Evolutionary conservation across 768 basidiomycete species (phyloP).

Genomic region (Cytidiella melzeri): DNA sequence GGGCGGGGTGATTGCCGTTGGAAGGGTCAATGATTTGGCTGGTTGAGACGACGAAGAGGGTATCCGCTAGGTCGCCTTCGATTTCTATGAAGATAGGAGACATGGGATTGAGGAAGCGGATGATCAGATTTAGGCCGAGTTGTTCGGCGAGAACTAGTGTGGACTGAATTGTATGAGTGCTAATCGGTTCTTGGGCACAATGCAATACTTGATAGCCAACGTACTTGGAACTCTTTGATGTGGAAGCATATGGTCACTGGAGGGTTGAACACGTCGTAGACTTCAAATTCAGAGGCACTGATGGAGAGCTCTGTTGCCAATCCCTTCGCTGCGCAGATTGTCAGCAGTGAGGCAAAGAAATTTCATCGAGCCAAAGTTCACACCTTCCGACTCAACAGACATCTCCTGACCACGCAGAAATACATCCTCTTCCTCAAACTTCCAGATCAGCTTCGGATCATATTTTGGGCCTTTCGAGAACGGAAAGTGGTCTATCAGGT

Average conservation of each 20-base stretch:
- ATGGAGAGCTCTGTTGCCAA: constrained; percentile 73
- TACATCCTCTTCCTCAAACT: constrained; percentile 64
- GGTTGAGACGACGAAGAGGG: constrained; percentile 76
- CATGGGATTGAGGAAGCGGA: constrained; percentile 71
- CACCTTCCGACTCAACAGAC: constrained; percentile 61
- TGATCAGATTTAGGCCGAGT: constrained; percentile 53
- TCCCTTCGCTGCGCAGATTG: constrained; percentile 38
- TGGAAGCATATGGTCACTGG: constrained; percentile 75
- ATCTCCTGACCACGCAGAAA: constrained; percentile 63
- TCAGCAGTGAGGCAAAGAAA: neutral
- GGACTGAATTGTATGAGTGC: no score
- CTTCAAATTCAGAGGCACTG: constrained; percentile 75
- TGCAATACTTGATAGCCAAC: no score
- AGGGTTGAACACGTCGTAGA: constrained; percentile 56
- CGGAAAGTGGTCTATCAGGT: constrained; percentile 80
- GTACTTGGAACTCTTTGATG: constrained; percentile 76
- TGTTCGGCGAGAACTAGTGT: constrained; percentile 76
- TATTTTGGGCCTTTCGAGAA: constrained; percentile 52
- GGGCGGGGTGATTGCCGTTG: neutral
- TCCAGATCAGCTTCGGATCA: constrained; percentile 80
- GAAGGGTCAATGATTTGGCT: constrained; percentile 26
- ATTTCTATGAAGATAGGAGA: constrained; percentile 74
- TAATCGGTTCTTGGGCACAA: no score
- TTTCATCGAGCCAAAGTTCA: neutral
- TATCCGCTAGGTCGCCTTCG: constrained; percentile 58